phyloP scores from a whole-genome alignment of 176 grass and related monocot genomes.

The Triticum turgidum region DNA sequence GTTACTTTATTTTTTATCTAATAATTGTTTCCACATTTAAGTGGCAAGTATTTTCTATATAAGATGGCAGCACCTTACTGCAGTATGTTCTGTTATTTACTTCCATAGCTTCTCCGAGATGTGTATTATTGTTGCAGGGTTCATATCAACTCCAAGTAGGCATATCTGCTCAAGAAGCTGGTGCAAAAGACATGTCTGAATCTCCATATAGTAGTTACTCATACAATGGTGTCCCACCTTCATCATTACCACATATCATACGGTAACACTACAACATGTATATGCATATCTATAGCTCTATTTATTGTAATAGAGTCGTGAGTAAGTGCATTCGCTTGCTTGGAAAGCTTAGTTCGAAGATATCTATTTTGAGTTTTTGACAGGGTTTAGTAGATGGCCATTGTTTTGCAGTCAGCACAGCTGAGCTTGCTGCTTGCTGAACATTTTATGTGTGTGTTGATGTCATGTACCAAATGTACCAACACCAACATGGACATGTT shows the following conservation, averaged over 20 bases:
- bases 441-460: not conserved
- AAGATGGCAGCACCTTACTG: conserved; percentile 19
- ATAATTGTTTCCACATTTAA: not conserved
- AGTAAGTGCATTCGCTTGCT: not conserved
- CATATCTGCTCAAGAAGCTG: conserved; percentile 76
- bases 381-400: not conserved
- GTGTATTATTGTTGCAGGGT: conserved; percentile 53
- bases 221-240: conserved; percentile 70
- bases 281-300: not conserved
- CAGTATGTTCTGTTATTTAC: not conserved
- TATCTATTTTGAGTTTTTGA: conserved; percentile 1
- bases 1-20: conserved; percentile 5
- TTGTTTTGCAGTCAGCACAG: not conserved
- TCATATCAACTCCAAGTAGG: conserved; percentile 78
- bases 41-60: not conserved
- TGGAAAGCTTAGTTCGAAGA: conserved; percentile 2
- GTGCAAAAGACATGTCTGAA: conserved; percentile 56
- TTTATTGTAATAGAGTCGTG: not conserved
- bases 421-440: not conserved
- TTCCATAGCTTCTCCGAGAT: conserved; percentile 16
- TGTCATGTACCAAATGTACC: not conserved
- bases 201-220: conserved; percentile 82
- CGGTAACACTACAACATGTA: conserved; percentile 45
- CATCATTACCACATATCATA: conserved; percentile 72
- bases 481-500: not conserved